Percentiles rank a stretch among this genome's conserved stretches.
Evolutionary conservation across 225 moss, liverwort and hornwort genomes (phyloP).

Genomic region (Bryum argenteum): DNA sequence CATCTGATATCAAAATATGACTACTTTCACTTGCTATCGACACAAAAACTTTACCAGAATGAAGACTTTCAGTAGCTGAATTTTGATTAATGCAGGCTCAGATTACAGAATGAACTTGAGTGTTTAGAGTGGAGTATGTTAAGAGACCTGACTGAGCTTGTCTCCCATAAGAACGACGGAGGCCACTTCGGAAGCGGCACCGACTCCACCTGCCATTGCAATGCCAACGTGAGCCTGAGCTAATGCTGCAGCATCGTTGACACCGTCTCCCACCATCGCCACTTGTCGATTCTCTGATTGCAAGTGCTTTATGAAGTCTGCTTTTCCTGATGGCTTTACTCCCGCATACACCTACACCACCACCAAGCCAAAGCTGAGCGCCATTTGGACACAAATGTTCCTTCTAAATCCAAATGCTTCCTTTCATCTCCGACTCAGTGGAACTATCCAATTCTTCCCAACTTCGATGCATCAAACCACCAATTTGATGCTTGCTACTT

Average conservation of each 20-base stretch:
- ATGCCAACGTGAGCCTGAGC: constrained; percentile 93
- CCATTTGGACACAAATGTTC: background rate
- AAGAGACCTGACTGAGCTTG: constrained; percentile 80
- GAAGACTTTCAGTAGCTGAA: no score
- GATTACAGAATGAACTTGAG: no score
- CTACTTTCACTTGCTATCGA: no score
- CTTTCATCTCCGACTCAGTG: no score
- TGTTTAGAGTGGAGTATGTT: background rate
- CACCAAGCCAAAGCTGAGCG: constrained; percentile 11
- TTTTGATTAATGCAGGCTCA: no score
- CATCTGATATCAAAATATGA: no score
- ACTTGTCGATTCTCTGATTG: constrained; percentile 64
- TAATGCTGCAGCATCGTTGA: constrained; percentile 97
- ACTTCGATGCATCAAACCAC: no score
- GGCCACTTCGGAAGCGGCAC: constrained; percentile 97
- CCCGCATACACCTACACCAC: constrained; percentile 71
- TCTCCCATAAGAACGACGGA: constrained; percentile 97
- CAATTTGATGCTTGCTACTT: background rate
- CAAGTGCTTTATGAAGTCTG: constrained; percentile 69
- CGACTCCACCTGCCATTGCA: constrained; percentile 95
- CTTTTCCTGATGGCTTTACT: constrained; percentile 87
- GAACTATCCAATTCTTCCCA: no score
- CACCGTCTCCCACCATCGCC: constrained; percentile 97
- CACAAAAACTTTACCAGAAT: no score
- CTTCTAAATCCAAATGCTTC: no score